Evolutionary conservation across 129 eudicot genomes (phyloP).

Genomic region (Saussurea involucrata): DNA sequence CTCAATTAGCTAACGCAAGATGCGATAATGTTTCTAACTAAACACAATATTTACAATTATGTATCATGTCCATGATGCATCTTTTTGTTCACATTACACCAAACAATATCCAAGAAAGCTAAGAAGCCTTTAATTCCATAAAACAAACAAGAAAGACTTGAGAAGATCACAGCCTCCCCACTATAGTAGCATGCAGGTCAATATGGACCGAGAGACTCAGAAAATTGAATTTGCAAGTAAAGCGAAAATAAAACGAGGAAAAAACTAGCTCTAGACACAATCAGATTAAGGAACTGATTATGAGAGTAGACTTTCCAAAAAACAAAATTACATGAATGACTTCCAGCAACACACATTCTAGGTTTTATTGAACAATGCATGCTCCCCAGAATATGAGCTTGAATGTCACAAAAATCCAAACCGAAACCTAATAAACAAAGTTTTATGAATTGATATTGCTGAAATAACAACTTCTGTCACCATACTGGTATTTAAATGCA

Average conservation of each 20-base stretch:
- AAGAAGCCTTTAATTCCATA: background rate
- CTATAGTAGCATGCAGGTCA: background rate
- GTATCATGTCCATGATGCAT: background rate
- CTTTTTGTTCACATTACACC: background rate
- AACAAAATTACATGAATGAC: background rate
- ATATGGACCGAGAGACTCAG: background rate
- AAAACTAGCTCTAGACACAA: background rate
- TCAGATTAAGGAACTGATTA: background rate
- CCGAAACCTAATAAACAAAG: background rate
- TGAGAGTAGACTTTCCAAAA: background rate
- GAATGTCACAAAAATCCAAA: background rate
- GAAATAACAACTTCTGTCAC: background rate
- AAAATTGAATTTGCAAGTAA: background rate
- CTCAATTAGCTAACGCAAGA: conserved; percentile 9
- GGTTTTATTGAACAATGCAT: background rate
- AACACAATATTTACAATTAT: background rate
- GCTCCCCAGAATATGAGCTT: background rate
- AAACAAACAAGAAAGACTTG: background rate
- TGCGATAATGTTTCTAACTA: background rate
- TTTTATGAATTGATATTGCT: background rate
- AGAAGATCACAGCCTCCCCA: background rate
- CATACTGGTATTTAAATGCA: background rate
- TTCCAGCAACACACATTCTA: background rate
- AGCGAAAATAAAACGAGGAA: background rate
- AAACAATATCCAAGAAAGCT: no score